Conservation (phyloP, 805 yeast species). For the Candida palmyrensis region DNA sequence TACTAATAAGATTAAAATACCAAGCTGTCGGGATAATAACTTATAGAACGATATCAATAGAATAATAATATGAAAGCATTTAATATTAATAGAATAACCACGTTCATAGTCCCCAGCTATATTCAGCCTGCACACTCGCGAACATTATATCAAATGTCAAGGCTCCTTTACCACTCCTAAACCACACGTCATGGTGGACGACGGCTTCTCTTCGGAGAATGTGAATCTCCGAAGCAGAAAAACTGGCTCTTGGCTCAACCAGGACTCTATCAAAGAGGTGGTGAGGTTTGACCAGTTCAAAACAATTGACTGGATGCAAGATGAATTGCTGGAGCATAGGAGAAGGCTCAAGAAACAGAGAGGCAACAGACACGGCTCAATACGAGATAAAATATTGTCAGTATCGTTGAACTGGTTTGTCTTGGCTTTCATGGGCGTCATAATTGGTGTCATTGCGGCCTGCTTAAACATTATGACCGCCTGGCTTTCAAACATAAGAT, state of each 20-base stretch:
- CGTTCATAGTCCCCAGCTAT: too few relatives aligned
- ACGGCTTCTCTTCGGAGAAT: too few relatives aligned
- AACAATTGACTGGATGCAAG: slow-evolving; percentile 71
- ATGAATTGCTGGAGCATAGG: slow-evolving; percentile 46
- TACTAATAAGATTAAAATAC: too few relatives aligned
- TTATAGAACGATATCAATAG: background rate
- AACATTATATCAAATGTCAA: too few relatives aligned
- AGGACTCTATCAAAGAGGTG: slow-evolving; percentile 30
- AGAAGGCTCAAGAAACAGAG: slow-evolving; percentile 19
- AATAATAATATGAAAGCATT: background rate
- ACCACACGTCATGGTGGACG: too few relatives aligned
- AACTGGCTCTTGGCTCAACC: slow-evolving; percentile 37
- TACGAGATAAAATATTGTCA: slow-evolving; percentile 22
- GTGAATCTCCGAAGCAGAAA: slow-evolving; percentile 17
- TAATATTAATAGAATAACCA: too few relatives aligned
- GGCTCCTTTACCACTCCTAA: too few relatives aligned
- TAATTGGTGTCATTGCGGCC: slow-evolving; percentile 82
- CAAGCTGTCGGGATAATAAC: too few relatives aligned
- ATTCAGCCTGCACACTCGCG: too few relatives aligned
- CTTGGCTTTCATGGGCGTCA: slow-evolving; percentile 66
- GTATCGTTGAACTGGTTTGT: slow-evolving; percentile 64
- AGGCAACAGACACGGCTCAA: slow-evolving; percentile 8
- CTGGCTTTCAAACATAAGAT: slow-evolving; percentile 72
- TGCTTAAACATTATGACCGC: slow-evolving; percentile 76
- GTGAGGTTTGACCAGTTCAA: slow-evolving; percentile 54